Percentiles rank a stretch among this genome's conserved stretches.
phyloP scores from a whole-genome alignment of 1,284 basidiomycete genomes.

The Ceratobasidium sp. region DNA sequence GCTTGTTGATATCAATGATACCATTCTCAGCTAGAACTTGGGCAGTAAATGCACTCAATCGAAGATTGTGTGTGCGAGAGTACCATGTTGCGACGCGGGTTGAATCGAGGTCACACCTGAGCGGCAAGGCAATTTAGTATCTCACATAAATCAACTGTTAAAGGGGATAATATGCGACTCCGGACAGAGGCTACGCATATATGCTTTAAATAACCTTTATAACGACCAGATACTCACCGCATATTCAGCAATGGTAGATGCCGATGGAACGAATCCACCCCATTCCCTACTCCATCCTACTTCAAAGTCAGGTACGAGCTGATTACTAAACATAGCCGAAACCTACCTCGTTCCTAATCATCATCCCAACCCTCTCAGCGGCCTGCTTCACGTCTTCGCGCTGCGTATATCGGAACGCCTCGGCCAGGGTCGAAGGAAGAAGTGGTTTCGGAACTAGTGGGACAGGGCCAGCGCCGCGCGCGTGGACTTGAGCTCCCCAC shows the following conservation, averaged over 20 bases:
- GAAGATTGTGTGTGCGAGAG: conserved; percentile 66
- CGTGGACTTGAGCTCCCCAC: conserved; percentile 70
- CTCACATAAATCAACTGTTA: neutral
- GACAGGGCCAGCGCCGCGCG: conserved; percentile 72
- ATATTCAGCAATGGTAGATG: conserved; percentile 73
- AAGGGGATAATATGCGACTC: neutral
- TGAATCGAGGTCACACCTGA: conserved; percentile 69
- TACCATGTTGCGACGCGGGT: conserved; percentile 70
- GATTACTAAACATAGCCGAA: neutral
- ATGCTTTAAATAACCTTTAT: neutral
- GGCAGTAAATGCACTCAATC: conserved; percentile 68
- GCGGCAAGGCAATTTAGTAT: neutral
- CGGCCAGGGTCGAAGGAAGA: conserved; percentile 64
- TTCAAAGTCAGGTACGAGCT: neutral
- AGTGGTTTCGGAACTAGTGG: conserved; percentile 71
- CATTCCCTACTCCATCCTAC: conserved; percentile 65
- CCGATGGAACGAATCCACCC: conserved; percentile 69
- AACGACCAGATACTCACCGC: too few relatives aligned
- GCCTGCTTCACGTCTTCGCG: conserved; percentile 63
- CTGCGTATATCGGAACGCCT: conserved; percentile 66
- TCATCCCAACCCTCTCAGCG: conserved; percentile 65
- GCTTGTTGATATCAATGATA: conserved; percentile 61
- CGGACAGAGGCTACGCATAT: neutral
- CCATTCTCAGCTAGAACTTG: conserved; percentile 65
- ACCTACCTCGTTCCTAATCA: conserved; percentile 67